These are phyloP conservation scores for Neurospora sp. DNA, from an alignment of 495 filamentous ascomycete genomes.

Conservation along the genomic window DNA sequence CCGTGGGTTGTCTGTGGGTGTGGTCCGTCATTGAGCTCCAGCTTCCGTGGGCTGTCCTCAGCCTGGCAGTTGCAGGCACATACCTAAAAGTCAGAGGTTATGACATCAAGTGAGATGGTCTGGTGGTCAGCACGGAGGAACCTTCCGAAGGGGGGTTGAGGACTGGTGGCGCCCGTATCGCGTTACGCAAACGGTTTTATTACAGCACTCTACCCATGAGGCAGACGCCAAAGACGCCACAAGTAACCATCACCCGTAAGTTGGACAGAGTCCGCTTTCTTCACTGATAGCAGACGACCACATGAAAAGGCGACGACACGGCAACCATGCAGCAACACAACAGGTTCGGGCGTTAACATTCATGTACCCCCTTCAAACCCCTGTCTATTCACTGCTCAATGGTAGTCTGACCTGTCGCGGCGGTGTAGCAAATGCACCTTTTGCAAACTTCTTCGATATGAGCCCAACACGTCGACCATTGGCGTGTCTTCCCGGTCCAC, in stretches of 20 bases:
- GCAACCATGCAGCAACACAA: background rate
- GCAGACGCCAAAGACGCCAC: background rate
- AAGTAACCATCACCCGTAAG: background rate
- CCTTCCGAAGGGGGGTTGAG: background rate
- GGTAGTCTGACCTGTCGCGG: background rate
- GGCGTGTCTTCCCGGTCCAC: background rate
- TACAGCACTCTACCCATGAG: background rate
- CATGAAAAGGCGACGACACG: background rate
- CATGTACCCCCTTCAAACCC: background rate
- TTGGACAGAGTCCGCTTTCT: background rate
- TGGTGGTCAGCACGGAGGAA: slow-evolving; percentile 3
- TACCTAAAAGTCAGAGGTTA: slow-evolving; percentile 73
- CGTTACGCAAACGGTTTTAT: background rate
- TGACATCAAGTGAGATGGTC: slow-evolving; percentile 23
- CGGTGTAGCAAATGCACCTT: background rate
- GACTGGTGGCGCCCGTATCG: background rate
- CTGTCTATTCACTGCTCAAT: background rate
- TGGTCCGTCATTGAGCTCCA: slow-evolving; percentile 87
- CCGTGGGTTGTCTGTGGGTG: slow-evolving; percentile 85
- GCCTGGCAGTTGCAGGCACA: slow-evolving; percentile 44
- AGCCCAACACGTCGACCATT: background rate
- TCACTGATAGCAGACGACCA: background rate
- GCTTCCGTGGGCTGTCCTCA: slow-evolving; percentile 53
- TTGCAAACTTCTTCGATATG: background rate
- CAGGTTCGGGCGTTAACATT: background rate